These are phyloP conservation scores for Mikania micrantha DNA, from an alignment of 129 eudicot genomes.

Conservation along the genomic window DNA sequence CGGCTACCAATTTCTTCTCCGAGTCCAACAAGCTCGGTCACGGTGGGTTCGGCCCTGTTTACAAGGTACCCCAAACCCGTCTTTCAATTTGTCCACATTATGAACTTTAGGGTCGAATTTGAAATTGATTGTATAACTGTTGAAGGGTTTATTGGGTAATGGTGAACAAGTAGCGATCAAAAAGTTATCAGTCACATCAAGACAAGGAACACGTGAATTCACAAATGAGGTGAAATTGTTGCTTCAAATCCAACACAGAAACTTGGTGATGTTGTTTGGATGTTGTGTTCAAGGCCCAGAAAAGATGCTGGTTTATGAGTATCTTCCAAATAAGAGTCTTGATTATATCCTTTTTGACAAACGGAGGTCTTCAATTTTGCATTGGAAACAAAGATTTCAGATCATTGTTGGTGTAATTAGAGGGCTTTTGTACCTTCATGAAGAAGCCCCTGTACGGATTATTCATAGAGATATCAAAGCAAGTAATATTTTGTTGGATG, in stretches of 20 bases:
- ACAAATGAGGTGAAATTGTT: constrained; percentile 82
- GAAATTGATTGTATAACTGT: too few relatives aligned
- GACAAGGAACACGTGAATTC: constrained; percentile 72
- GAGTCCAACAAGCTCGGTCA: constrained; percentile 64
- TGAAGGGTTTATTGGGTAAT: constrained; percentile 67
- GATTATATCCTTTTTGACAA: too few relatives aligned
- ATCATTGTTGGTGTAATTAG: constrained; percentile 56
- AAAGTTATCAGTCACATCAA: constrained; percentile 63
- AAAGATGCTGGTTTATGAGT: constrained; percentile 86
- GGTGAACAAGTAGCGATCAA: constrained; percentile 85
- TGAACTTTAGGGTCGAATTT: too few relatives aligned
- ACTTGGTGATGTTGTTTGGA: constrained; percentile 73
- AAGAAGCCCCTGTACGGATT: constrained; percentile 42
- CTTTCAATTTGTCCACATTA: too few relatives aligned
- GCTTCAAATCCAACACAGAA: constrained; percentile 65
- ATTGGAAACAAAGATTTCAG: constrained; percentile 54
- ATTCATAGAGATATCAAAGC: too few relatives aligned
- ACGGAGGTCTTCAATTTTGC: constrained; percentile 27
- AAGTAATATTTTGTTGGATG: too few relatives aligned
- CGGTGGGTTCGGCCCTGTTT: constrained; percentile 18
- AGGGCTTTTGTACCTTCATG: constrained; percentile 89
- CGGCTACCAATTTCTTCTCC: constrained; percentile 71
- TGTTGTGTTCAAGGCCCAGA: constrained; percentile 83
- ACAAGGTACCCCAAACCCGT: constrained; percentile 46
- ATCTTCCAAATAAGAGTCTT: too few relatives aligned